A percentile compares a stretch with the other conserved stretches of the same genome.
Evolutionary conservation across 139 green algal species (phyloP).

Genomic region (Haematococcus sp.): DNA sequence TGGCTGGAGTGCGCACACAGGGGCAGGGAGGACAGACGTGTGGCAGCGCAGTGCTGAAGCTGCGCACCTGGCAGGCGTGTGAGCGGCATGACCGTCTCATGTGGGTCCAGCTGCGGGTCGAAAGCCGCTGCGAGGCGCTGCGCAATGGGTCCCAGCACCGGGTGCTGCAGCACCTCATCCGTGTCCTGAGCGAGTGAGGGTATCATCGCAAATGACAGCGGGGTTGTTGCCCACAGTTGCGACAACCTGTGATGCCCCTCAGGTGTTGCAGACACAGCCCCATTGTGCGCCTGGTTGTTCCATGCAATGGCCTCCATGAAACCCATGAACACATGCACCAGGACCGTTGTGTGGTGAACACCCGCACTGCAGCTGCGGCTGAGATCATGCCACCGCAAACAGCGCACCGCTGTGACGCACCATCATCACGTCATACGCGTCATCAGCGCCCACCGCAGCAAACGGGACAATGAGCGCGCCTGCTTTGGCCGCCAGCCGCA

Average conservation of each 20-base stretch:
- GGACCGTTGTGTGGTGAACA: background rate
- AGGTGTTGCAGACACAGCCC: background rate
- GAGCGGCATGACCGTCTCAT: constrained; percentile 46
- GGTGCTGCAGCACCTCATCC: constrained; percentile 42
- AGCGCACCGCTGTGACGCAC: background rate
- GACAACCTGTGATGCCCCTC: background rate
- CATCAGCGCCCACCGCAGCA: constrained; percentile 67
- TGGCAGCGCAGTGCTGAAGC: background rate
- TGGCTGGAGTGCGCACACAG: background rate
- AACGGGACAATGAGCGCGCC: constrained; percentile 78
- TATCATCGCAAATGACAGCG: no score
- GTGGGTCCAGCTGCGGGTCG: constrained; percentile 26
- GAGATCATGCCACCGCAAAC: no score
- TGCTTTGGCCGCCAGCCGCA: constrained; percentile 67
- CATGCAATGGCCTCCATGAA: background rate
- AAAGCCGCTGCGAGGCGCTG: constrained; percentile 12
- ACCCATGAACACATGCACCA: background rate
- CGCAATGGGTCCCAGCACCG: constrained; percentile 44
- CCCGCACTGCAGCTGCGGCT: no score
- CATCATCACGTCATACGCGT: constrained; percentile 52
- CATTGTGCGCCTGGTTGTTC: background rate
- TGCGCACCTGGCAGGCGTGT: constrained; percentile 39
- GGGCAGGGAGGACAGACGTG: no score
- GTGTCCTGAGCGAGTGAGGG: constrained; percentile 26
- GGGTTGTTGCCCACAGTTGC: background rate